phyloP scores from a whole-genome alignment of 768 basidiomycete genomes.

The Hebeloma cylindrosporum region DNA sequence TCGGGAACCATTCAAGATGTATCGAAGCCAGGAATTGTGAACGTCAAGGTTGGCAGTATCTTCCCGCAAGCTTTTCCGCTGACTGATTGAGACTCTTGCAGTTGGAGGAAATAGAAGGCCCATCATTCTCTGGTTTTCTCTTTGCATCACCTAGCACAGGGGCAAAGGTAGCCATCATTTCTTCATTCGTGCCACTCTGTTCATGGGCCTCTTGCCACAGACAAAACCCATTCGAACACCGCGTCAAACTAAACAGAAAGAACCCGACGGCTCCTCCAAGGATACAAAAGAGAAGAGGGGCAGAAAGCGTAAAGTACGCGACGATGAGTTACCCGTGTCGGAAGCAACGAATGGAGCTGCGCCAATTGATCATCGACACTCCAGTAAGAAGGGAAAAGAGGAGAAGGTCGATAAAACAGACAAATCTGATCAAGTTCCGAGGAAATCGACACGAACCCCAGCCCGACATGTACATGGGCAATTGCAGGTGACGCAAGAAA shows the following conservation, averaged over 20 bases:
- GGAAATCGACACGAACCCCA: conserved; percentile 34
- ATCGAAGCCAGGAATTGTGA: conserved; percentile 27
- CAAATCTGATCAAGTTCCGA: conserved; percentile 24
- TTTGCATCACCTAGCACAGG: conserved; percentile 20
- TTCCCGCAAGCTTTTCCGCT: not conserved
- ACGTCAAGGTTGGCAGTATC: conserved; percentile 34
- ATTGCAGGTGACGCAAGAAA: conserved; percentile 13
- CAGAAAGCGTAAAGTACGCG: conserved; percentile 44
- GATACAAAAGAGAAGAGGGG: conserved; percentile 38
- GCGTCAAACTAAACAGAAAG: conserved; percentile 32
- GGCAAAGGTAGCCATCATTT: conserved; percentile 22
- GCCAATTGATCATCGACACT: conserved; percentile 5
- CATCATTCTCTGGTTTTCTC: conserved; percentile 17
- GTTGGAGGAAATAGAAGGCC: conserved; percentile 38
- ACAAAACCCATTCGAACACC: conserved; percentile 26
- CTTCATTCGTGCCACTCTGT: not conserved
- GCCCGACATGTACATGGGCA: conserved; percentile 20
- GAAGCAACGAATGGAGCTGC: conserved; percentile 20
- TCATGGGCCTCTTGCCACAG: conserved; percentile 1
- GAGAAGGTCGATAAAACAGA: conserved; percentile 25
- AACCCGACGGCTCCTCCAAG: conserved; percentile 20
- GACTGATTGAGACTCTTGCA: conserved; percentile 12
- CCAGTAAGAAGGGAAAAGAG: conserved; percentile 17
- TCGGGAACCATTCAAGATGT: not conserved
- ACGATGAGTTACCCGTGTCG: conserved; percentile 34